phyloP scores from a whole-genome alignment of 1,284 basidiomycete species.

The Microbotryum silenes-acaulis region DNA sequence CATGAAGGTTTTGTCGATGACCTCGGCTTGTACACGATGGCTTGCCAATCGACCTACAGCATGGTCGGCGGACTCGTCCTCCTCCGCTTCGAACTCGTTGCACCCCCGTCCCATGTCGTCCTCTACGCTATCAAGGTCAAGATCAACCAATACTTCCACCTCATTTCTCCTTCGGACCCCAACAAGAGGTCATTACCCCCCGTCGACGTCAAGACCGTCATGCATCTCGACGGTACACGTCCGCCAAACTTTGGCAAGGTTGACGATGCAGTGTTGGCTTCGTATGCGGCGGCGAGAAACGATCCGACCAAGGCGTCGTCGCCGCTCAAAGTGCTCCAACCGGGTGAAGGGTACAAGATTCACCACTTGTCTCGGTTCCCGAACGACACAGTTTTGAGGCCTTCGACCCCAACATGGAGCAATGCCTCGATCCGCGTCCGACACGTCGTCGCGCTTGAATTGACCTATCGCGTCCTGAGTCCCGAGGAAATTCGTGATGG shows the following conservation, averaged over 20 bases:
- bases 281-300: too few relatives aligned
- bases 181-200: conserved; percentile 8
- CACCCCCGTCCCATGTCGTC: conserved; percentile 22
- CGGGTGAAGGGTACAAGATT: conserved; percentile 21
- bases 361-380: conserved; percentile 26
- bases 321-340: conserved; percentile 19
- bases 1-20: neutral
- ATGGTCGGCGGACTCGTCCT: conserved; percentile 28
- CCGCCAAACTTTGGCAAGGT: conserved; percentile 25
- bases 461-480: conserved; percentile 21
- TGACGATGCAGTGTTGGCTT: conserved; percentile 4
- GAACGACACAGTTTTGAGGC: conserved; percentile 26
- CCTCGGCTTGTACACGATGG: conserved; percentile 1
- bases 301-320: neutral
- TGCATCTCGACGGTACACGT: conserved; percentile 23
- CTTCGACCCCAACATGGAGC: conserved; percentile 22
- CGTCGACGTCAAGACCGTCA: conserved; percentile 15
- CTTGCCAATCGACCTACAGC: neutral
- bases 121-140: conserved; percentile 32
- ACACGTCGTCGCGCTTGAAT: conserved; percentile 24
- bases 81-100: conserved; percentile 28
- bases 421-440: conserved; percentile 16
- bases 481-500: conserved; percentile 11
- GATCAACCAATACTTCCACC: conserved; percentile 24
- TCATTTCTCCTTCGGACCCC: conserved; percentile 20